Conservation (phyloP, 345 rosid species). For the Eucalyptus regnans region DNA sequence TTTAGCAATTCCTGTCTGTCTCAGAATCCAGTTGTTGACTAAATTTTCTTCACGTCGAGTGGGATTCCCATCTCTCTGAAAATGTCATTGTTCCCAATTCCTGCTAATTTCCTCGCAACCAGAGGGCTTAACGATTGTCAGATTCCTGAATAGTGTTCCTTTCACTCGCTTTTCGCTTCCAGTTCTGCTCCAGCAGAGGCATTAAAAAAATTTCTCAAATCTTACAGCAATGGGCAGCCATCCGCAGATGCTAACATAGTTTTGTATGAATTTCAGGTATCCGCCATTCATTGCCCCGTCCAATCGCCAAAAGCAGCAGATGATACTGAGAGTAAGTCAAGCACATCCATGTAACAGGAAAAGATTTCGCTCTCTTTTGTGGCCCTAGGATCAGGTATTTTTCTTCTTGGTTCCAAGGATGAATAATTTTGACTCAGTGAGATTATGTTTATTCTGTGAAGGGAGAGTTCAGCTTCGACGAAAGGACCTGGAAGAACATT, state of each 20-base stretch:
- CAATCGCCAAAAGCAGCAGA: slow-evolving; percentile 51
- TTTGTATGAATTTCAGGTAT: slow-evolving; percentile 17
- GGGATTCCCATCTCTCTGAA: background rate
- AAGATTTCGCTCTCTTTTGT: background rate
- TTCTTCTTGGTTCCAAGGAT: background rate
- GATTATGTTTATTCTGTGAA: background rate
- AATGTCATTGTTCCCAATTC: background rate
- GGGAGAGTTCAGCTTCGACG: slow-evolving; percentile 57
- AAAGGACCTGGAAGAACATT: slow-evolving; percentile 51
- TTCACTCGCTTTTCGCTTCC: background rate
- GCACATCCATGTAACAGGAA: background rate
- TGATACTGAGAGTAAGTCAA: slow-evolving; percentile 33
- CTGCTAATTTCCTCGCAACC: background rate
- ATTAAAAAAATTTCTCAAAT: background rate
- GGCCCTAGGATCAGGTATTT: background rate
- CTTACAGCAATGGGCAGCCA: background rate
- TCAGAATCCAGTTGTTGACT: background rate
- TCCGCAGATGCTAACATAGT: background rate
- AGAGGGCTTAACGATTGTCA: background rate
- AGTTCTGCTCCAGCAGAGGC: background rate
- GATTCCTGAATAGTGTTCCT: background rate
- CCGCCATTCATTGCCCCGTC: slow-evolving; percentile 62
- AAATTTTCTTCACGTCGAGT: background rate
- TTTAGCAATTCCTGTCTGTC: background rate
- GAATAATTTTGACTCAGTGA: background rate